Evolutionary conservation across 148 eudicot genomes (phyloP).

Genomic region (Simmondsia chinensis): DNA sequence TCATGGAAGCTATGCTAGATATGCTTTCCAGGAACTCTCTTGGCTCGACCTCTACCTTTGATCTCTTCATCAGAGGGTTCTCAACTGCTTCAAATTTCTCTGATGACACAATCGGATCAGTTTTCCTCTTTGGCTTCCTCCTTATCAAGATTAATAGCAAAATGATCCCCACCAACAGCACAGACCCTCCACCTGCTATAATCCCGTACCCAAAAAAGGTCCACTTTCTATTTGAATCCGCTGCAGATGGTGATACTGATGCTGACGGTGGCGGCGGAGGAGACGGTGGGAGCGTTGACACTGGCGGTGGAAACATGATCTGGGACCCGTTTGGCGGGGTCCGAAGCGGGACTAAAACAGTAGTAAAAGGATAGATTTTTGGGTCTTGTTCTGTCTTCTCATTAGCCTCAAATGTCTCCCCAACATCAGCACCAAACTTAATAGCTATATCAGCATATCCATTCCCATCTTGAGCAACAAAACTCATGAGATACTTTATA

Average conservation of each 20-base stretch:
- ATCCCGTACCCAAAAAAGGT: constrained; percentile 29
- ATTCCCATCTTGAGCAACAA: constrained; percentile 25
- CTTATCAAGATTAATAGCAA: constrained; percentile 7
- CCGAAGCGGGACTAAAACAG: constrained; percentile 63
- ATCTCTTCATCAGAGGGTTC: constrained; percentile 7
- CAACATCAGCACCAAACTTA: constrained; percentile 43
- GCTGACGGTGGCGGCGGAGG: constrained; percentile 9
- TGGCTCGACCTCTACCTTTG: constrained; percentile 13
- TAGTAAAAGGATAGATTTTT: constrained; percentile 45
- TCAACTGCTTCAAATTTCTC: constrained; percentile 21
- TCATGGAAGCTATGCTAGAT: constrained; percentile 28
- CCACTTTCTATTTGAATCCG: constrained; percentile 23
- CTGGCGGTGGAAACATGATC: constrained; percentile 12
- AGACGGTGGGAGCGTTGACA: no score
- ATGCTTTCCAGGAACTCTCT: constrained; percentile 23
- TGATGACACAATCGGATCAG: constrained; percentile 3
- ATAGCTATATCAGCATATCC: constrained; percentile 20
- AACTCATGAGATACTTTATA: constrained; percentile 60
- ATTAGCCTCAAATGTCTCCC: constrained; percentile 54
- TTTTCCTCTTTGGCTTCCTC: constrained; percentile 11
- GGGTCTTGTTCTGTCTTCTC: constrained; percentile 30
- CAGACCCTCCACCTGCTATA: constrained; percentile 28
- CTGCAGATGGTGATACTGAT: constrained; percentile 2
- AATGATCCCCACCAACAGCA: constrained; percentile 10
- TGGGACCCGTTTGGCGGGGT: constrained; percentile 42